Conservation (phyloP, 495 filamentous ascomycete species). For the Neurospora sp. region DNA sequence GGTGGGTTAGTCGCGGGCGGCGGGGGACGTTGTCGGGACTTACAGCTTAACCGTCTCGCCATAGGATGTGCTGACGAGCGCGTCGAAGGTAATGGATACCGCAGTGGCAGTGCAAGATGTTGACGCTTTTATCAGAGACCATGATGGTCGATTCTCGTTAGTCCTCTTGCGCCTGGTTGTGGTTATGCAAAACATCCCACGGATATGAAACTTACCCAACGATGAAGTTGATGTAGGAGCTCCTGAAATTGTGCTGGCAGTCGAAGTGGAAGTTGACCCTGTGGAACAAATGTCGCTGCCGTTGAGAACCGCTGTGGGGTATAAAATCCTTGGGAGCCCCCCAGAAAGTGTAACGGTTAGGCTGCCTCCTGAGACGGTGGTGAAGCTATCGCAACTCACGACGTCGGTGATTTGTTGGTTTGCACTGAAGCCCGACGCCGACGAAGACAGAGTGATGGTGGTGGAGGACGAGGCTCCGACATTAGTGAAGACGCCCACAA, state of each 20-base stretch:
- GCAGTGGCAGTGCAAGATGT: constrained; percentile 31
- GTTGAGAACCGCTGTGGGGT: constrained; percentile 24
- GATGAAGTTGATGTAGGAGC: neutral
- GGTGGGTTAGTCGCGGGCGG: neutral
- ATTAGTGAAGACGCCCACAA: constrained; percentile 55
- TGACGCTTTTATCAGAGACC: neutral
- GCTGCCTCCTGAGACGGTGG: constrained; percentile 32
- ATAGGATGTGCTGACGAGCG: constrained; percentile 40
- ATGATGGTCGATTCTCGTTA: neutral
- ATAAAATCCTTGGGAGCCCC: constrained; percentile 44
- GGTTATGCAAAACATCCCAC: neutral
- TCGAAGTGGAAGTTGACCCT: neutral
- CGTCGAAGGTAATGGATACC: constrained; percentile 50
- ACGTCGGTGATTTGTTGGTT: constrained; percentile 38
- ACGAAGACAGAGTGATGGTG: constrained; percentile 35
- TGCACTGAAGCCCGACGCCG: constrained; percentile 30
- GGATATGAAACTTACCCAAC: neutral
- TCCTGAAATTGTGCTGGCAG: neutral
- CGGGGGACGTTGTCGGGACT: neutral
- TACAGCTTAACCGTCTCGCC: constrained; percentile 51
- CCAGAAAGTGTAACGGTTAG: constrained; percentile 36
- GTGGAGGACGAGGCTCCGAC: constrained; percentile 38
- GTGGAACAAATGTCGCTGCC: constrained; percentile 32
- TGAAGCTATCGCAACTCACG: constrained; percentile 36
- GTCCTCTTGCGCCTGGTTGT: neutral